Evolutionary conservation across 2,329 filamentous ascomycete species (phyloP).

Genomic region (Chaetoscypha palmicola): DNA sequence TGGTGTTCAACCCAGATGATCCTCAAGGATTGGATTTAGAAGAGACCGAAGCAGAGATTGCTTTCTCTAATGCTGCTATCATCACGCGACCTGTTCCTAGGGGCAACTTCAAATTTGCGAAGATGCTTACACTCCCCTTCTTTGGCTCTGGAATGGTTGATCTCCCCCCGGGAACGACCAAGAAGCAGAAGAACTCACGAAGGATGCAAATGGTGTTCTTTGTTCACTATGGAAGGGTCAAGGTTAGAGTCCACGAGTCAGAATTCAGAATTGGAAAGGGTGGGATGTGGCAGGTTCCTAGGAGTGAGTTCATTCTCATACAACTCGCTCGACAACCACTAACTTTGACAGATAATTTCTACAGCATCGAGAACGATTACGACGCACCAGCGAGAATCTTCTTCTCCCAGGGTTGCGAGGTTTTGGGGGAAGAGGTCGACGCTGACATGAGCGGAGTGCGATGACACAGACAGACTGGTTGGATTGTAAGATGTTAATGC

Average conservation of each 20-base stretch:
- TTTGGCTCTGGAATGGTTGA: constrained; percentile 89
- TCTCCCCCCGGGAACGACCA: constrained; percentile 72
- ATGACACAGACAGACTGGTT: too few relatives aligned
- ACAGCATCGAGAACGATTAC: constrained; percentile 80
- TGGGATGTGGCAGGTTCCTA: constrained; percentile 88
- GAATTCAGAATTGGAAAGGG: constrained; percentile 79
- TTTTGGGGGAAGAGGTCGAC: constrained; percentile 13
- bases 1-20: constrained; percentile 58
- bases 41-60: constrained; percentile 49
- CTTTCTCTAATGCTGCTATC: constrained; percentile 42
- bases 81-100: constrained; percentile 51
- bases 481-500: too few relatives aligned
- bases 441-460: too few relatives aligned
- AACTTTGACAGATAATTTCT: constrained; percentile 68
- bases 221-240: constrained; percentile 74
- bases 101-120: constrained; percentile 79
- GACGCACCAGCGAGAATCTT: constrained; percentile 70
- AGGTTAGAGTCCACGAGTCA: constrained; percentile 68
- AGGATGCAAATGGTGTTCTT: constrained; percentile 98
- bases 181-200: constrained; percentile 83
- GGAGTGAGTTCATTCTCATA: constrained; percentile 57
- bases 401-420: constrained; percentile 81
- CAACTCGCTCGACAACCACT: constrained; percentile 6
- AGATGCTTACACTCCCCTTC: constrained; percentile 76
- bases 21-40: constrained; percentile 46